phyloP scores from a whole-genome alignment of 2,329 filamentous ascomycete species.

The Didymella sp. region DNA sequence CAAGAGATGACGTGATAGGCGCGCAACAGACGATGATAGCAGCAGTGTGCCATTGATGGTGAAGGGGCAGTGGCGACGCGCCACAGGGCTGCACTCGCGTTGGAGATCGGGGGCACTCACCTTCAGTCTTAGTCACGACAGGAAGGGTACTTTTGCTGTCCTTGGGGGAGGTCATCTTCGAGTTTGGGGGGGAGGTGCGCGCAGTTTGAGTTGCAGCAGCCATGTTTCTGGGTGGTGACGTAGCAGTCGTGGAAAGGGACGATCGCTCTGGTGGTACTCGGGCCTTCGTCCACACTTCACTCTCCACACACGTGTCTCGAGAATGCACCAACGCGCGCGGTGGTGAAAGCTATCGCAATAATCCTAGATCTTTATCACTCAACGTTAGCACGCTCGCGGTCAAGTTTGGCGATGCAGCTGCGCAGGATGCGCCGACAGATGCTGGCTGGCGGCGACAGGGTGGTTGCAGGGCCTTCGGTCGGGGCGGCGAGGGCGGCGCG shows the following conservation, averaged over 20 bases:
- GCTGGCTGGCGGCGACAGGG: conserved; percentile 19
- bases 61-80: conserved; percentile 6
- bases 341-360: not conserved
- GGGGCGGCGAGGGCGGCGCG: conserved; percentile 29
- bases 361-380: conserved; percentile 10
- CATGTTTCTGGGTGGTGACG: conserved; percentile 48
- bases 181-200: conserved; percentile 45
- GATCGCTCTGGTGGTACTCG: conserved; percentile 39
- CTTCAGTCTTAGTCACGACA: conserved; percentile 44
- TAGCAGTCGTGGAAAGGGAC: conserved; percentile 39
- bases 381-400: conserved; percentile 1
- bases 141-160: conserved; percentile 46
- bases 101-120: conserved; percentile 33
- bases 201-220: conserved; percentile 46
- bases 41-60: not conserved
- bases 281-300: conserved; percentile 33
- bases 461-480: conserved; percentile 26
- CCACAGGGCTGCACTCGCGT: conserved; percentile 5
- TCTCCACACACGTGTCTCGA: conserved; percentile 32
- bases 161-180: conserved; percentile 50
- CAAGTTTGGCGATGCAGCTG: conserved; percentile 8
- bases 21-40: conserved; percentile 16
- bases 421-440: conserved; percentile 25
- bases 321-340: conserved; percentile 23
- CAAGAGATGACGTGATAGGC: conserved; percentile 23